Base-by-base conservation (phyloP, 768 basidiomycete species). In the Sporobolomyces pararoseus region DNA sequence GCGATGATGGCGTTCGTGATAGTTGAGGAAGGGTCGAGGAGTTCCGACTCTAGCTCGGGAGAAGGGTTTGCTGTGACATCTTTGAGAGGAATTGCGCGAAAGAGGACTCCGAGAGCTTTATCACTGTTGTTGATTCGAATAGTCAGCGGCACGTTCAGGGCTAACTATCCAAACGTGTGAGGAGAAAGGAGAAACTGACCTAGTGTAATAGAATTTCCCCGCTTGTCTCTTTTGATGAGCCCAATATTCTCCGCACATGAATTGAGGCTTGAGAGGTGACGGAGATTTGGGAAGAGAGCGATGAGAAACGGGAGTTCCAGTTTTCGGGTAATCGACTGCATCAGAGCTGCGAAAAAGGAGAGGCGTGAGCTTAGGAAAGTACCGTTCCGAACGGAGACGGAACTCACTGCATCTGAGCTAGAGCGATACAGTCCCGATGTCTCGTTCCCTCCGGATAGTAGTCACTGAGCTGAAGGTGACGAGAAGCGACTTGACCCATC, bases 271-370 rank as follows among this genome's bases (percentile, higher is more conserved):
- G 10, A 66, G 53, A 1, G 19, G 32, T 2, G 60, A 46, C 2
- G 64, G 53, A n/a, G 60, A 25, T 9, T 39, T 49, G 2, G 70
- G 70, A 1, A 71, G 59, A 2, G 31, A 14, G 7, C n/a, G 9
- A 19, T 57, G 13, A 14, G 14, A 9, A 47, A 62, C 58, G 0
- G 59, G 23, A 9, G 21, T 17, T 0, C 70, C 70, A 7, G 58
- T 63, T 37, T 71, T 71, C 29, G 70, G 46, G 47, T 65, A 71
- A 34, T 66, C 70, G 37, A 71, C 64, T 6, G 70, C 70, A n/a
- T 49, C 34, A 0, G 64, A 71, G 37, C 66, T 67, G 47, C 7
- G 14, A 17, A 17, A 10, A 19, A 32, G 1, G 27, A 16, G 27
- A 53, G 14, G 17, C 25, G 52, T 31, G 52, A 25, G 25, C 7